Base-by-base conservation (phyloP, 2,329 filamentous ascomycete species). In the Gnomoniopsis smithogilvyi region DNA sequence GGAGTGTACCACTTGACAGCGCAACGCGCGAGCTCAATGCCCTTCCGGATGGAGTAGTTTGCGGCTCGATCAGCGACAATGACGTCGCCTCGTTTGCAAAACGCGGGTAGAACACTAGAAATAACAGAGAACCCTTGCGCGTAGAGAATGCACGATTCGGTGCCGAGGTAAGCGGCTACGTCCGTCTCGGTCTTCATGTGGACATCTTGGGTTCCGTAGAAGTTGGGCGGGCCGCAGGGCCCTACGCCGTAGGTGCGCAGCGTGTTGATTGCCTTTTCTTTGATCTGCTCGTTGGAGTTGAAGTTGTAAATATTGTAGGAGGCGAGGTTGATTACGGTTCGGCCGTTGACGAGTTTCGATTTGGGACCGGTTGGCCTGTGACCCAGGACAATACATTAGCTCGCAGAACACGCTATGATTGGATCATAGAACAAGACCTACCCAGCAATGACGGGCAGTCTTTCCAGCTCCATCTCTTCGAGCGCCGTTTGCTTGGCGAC, bases 261-360 rank as follows among this genome's bases (percentile, higher is more conserved):
- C 0, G 93, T 96, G 73, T 94, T 89, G 63, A 99, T 92, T 1
- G 94, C 95, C 73, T 96, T 96, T 67, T 97, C 92, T 70, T 96
- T 96, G 68, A 99, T 87, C 38, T 88, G 84, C 63, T 98, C 94
- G 72, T 96, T 97, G 55, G 86, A 86, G 64, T 96, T 91, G 74
- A 99, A 92, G 77, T 99, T 98, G 80, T 96, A 98, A 75, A 95
- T 96, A 74, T 99, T 99, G 77, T 92, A 95, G 1, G 91, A 96
- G 41, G 92, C 94, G 64, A 99, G 87, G 72, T 99, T 99, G 59
- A 85, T 92, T 24, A 97, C 95, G 19, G 90, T 96, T 65, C 91
- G 89, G 67, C 95, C 95, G 73, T 88, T 96, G 51, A 87, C 81
- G 57, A 99, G 84, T 73, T 95, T 97, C 52, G 89, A 88, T 73